Conservation (phyloP, 768 basidiomycete genomes). For the Tulasnella sp. region DNA sequence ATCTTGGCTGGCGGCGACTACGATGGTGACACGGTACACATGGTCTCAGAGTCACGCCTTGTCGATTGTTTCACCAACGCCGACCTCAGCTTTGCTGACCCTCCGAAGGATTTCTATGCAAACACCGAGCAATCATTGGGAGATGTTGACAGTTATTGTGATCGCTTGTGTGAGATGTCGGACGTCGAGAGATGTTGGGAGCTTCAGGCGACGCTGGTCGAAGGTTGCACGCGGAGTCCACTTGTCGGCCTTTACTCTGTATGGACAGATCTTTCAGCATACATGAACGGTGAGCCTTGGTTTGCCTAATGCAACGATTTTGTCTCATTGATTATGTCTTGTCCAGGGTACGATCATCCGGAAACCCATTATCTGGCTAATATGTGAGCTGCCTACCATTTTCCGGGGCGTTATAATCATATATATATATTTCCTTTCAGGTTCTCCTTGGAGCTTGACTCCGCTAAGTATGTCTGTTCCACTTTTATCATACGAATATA, state of each 20-base stretch:
- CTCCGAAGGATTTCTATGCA: conserved; percentile 35
- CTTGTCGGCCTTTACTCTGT: conserved; percentile 42
- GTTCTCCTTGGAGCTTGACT: conserved; percentile 48
- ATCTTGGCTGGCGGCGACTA: conserved; percentile 53
- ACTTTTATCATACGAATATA: too few relatives aligned
- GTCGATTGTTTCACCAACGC: conserved; percentile 49
- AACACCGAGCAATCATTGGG: conserved; percentile 38
- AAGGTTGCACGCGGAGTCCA: conserved; percentile 36
- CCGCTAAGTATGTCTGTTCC: conserved; percentile 33
- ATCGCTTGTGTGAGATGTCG: conserved; percentile 19
- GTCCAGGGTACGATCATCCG: conserved; percentile 32
- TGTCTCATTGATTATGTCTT: not conserved
- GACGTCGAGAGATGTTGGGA: conserved; percentile 25
- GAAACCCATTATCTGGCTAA: conserved; percentile 47
- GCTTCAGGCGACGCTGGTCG: conserved; percentile 43
- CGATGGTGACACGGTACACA: conserved; percentile 37
- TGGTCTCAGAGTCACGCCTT: conserved; percentile 49
- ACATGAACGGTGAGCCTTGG: conserved; percentile 33
- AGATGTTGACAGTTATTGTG: conserved; percentile 36
- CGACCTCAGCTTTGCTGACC: conserved; percentile 36
- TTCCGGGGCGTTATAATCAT: not conserved
- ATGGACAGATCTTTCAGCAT: conserved; percentile 47
- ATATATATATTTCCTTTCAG: conserved; percentile 25
- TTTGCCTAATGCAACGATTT: not conserved
- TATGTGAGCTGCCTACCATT: conserved; percentile 31